Conservation (phyloP, 179 eudicot species). For the Carnegiea gigantea region DNA sequence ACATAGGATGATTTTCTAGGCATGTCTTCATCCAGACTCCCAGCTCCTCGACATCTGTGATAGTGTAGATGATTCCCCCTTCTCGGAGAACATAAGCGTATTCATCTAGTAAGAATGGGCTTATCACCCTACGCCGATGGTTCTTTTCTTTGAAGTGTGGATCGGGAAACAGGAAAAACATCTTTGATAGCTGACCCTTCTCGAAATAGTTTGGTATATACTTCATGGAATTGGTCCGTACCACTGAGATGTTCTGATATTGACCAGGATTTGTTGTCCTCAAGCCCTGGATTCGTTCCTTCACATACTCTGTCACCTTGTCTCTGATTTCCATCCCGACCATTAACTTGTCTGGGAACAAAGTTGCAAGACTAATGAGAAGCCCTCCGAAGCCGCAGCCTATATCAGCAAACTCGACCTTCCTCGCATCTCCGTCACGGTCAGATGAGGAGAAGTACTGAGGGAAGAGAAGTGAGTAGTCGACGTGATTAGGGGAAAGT, state of each 20-base stretch:
- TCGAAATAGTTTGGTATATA: slow-evolving; percentile 90
- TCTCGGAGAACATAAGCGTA: slow-evolving; percentile 75
- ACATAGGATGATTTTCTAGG: slow-evolving; percentile 72
- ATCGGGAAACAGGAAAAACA: slow-evolving; percentile 95
- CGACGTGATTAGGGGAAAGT: slow-evolving; percentile 65
- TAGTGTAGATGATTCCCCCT: slow-evolving; percentile 86
- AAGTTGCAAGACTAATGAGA: slow-evolving; percentile 59
- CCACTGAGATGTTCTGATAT: slow-evolving; percentile 80
- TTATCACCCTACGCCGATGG: slow-evolving; percentile 87
- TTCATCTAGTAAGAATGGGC: slow-evolving; percentile 77
- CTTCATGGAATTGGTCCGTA: slow-evolving; percentile 91
- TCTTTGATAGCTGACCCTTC: slow-evolving; percentile 77
- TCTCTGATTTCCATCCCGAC: slow-evolving; percentile 96
- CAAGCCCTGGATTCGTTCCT: slow-evolving; percentile 73
- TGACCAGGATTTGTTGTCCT: slow-evolving; percentile 66
- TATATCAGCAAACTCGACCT: slow-evolving; percentile 83
- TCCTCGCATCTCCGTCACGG: not conserved
- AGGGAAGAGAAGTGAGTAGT: slow-evolving; percentile 67
- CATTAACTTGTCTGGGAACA: slow-evolving; percentile 80
- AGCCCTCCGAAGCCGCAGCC: slow-evolving; percentile 99
- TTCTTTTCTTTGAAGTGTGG: slow-evolving; percentile 76
- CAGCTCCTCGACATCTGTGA: slow-evolving; percentile 93
- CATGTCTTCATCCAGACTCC: slow-evolving; percentile 93
- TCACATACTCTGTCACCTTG: slow-evolving; percentile 90
- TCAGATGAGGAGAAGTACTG: slow-evolving; percentile 37